Evolutionary conservation across 192 early-diverging fungal genomes (phyloP), one percentile per base, ranked within the genome.

Genomic region (Entophlyctis luteolus): DNA sequence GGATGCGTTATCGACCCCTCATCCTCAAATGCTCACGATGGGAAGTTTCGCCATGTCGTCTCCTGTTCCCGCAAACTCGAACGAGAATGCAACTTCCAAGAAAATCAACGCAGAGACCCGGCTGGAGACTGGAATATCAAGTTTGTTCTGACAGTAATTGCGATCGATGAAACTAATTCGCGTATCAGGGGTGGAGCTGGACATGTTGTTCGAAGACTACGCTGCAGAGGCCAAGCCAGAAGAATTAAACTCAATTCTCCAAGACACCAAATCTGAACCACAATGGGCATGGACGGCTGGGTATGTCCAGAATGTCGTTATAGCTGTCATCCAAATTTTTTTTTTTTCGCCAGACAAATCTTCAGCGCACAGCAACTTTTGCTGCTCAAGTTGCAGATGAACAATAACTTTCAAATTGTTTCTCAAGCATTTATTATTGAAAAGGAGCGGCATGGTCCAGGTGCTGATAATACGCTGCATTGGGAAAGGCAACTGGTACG

Each of bases 401-500:
- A 59, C 54, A 18, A 37, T 29, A 68, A 68, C 46, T 57, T 68
- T 35, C 67, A 68, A 33, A 28, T 68, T 4, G 67, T 68, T 1
- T 20, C 54, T 16, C 67, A 68, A 58, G 55, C 67, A 12, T 59
- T 23, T 34, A 47, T 68, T 2, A 58, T 68, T 25, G 67, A 58
- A 48, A 37, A 33, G 16, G 67, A 68, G 46, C 54, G 57, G 4
- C 67, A 57, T 16, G 67, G 67, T 31, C 22, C 53, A 18, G 55
- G 32, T 2, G 67, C 67, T 3, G 37, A 59, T 16, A 56, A 68
- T 20, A 47, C 55, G 4, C n/a, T 58, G 37, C 29, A 57, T 48
- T 68, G 67, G 67, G 46, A 57, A 48, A 31, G 32, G 14, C 67
- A 68, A 48, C 55, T 68, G 2, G 53, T 45, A 18, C 16, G 50